A percentile compares a stretch with the other conserved stretches of the same genome.
These are phyloP conservation scores for Fusarium lyarnte DNA, from an alignment of 2,329 filamentous ascomycete species.

Conservation along the genomic window DNA sequence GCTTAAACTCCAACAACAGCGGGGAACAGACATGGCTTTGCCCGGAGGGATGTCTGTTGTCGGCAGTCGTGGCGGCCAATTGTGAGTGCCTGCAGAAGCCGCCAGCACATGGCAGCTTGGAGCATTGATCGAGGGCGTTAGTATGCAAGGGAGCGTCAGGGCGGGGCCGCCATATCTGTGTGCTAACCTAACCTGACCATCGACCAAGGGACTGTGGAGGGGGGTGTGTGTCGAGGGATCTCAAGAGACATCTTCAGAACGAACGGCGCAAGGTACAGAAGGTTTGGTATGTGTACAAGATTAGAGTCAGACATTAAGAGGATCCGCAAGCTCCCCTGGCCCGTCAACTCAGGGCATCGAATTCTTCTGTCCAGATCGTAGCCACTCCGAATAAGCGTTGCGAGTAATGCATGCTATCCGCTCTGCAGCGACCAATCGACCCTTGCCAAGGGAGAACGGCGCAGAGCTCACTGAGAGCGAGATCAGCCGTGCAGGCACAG, in stretches of 20 bases:
- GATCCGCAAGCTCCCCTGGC: conserved; percentile 37
- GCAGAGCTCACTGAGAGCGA: conserved; percentile 10
- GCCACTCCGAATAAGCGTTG: conserved; percentile 30
- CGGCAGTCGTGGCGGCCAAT: conserved; percentile 44
- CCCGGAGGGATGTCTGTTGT: conserved; percentile 42
- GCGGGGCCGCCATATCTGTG: conserved; percentile 42
- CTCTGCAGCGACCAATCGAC: conserved; percentile 27
- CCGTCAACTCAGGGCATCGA: conserved; percentile 30
- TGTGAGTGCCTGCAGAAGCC: conserved; percentile 38
- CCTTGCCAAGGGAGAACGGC: conserved; percentile 44
- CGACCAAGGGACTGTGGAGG: conserved; percentile 34
- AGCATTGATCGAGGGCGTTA: conserved; percentile 49
- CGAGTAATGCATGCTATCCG: conserved; percentile 30
- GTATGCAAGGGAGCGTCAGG: conserved; percentile 49
- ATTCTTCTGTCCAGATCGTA: conserved; percentile 43
- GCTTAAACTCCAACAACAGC: conserved; percentile 25
- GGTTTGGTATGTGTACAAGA: conserved; percentile 51
- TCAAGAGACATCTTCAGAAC: conserved; percentile 35
- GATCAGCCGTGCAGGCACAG: conserved; percentile 21
- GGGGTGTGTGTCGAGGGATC: conserved; percentile 36
- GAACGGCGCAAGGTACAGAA: conserved; percentile 42
- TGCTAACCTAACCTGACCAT: conserved; percentile 31
- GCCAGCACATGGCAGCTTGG: conserved; percentile 50
- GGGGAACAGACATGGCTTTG: conserved; percentile 43
- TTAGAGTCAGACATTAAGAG: conserved; percentile 52